Evolutionary conservation across 306 rosid genomes (phyloP).

Genomic region (Quercus alba): DNA sequence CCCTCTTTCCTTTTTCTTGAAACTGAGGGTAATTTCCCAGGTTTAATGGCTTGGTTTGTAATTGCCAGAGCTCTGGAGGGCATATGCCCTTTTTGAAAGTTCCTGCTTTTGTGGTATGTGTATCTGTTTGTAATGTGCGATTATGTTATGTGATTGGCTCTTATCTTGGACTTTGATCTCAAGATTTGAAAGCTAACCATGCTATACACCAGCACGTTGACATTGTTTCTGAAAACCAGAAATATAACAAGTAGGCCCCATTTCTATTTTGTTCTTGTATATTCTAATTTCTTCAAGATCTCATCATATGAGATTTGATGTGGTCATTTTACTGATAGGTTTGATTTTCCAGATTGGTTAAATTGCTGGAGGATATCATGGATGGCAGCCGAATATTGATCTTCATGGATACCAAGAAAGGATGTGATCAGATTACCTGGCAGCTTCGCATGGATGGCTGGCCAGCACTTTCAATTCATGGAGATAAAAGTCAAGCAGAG

Average conservation of each 20-base stretch:
- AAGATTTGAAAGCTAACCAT: conserved; percentile 91
- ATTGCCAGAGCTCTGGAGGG: background rate
- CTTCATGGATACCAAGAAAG: conserved; percentile 97
- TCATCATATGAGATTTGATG: background rate
- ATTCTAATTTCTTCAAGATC: conserved; percentile 5
- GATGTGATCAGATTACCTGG: conserved; percentile 89
- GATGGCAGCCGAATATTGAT: conserved; percentile 91
- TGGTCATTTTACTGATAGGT: conserved; percentile 20
- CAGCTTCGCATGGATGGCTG: conserved; percentile 99
- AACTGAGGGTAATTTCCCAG: background rate
- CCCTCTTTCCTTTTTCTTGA: background rate
- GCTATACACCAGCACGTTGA: conserved; percentile 86
- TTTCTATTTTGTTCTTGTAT: conserved; percentile 19
- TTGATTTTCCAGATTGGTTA: conserved; percentile 67
- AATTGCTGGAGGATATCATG: conserved; percentile 94
- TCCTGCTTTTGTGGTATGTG: background rate
- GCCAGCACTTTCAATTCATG: conserved; percentile 99
- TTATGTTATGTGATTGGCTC: background rate
- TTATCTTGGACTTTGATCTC: conserved; percentile 43
- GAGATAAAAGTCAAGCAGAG: conserved; percentile 98
- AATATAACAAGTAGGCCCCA: conserved; percentile 75
- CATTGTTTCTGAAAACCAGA: conserved; percentile 92
- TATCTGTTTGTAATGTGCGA: background rate
- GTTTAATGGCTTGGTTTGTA: background rate
- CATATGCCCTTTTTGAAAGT: background rate